phyloP scores from a whole-genome alignment of 768 basidiomycete species.

The Phanerochaete sordida region DNA sequence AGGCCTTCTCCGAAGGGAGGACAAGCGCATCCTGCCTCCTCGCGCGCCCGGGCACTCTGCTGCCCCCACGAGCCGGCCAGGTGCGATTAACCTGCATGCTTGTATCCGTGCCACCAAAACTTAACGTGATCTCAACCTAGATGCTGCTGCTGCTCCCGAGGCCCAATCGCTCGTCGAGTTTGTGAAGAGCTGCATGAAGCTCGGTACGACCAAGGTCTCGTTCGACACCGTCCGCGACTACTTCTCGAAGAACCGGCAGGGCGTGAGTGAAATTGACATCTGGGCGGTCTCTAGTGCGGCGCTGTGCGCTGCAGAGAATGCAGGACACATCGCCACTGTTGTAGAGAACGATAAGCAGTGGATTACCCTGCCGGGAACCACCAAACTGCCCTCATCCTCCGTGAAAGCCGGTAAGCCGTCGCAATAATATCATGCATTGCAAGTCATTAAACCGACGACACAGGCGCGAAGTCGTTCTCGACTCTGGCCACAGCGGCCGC shows the following conservation, averaged over 20 bases:
- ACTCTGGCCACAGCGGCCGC: neutral
- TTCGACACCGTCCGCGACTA: neutral
- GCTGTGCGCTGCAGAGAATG: neutral
- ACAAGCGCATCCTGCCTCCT: neutral
- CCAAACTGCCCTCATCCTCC: neutral
- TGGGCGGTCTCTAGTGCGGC: too few relatives aligned
- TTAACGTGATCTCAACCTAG: neutral
- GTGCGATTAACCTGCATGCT: too few relatives aligned
- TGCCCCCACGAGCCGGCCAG: too few relatives aligned
- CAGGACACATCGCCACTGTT: neutral
- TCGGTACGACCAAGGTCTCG: neutral
- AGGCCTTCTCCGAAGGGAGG: neutral
- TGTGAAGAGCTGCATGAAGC: neutral
- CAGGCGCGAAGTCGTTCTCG: neutral
- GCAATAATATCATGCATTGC: too few relatives aligned
- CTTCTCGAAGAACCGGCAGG: neutral
- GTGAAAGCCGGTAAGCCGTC: too few relatives aligned
- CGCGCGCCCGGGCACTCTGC: too few relatives aligned
- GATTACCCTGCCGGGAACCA: neutral
- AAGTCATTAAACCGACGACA: too few relatives aligned
- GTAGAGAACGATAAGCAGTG: neutral
- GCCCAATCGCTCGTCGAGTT: too few relatives aligned
- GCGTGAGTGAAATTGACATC: neutral
- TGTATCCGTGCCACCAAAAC: too few relatives aligned
- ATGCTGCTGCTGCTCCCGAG: too few relatives aligned